Base-by-base conservation (phyloP, 1,284 basidiomycete genomes). In the Lignosus rhinocerotis region DNA sequence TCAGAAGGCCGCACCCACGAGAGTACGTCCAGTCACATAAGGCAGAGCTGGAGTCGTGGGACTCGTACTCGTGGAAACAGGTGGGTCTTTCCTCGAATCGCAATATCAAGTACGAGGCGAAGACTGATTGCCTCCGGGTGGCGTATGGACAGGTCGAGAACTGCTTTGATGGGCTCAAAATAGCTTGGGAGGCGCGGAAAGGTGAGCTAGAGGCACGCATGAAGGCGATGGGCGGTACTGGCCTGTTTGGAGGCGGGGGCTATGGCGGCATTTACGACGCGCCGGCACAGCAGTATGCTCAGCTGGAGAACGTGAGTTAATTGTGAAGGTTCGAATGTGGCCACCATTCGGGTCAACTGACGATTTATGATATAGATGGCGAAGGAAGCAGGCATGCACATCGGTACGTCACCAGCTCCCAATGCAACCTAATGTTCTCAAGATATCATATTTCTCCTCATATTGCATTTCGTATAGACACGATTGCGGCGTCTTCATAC, bases 61-160 rank as follows among this genome's bases (percentile, higher is more conserved):
- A 76, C 56, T 42, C 66, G 19, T 66, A 71, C 38, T 58, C 73
- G n/a, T 77, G 76, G 76, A 75, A 71, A 54, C 75, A 76, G 68
- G 70, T 69, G 44, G 32, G 62, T 51, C 4, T 8, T 11, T 14
- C 6, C 9, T 36, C 9, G 34, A 36, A 12, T 33, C 19, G 32
- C 19, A 21, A 30, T 34, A 9, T 1, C 31, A 11, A 33, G 19
- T 42, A 8, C 12, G 31, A 31, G 33, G 19, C n/a, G 19, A 17
- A 8, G 41, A 17, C 41, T 43, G 41, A 43, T 16, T 42, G 43
- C 25, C 36, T 11, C n/a, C 17, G 16, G 7, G 33, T 42, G 32
- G 12, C 51, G 34, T 38, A 16, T 39, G 12, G 31, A n/a, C 51
- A 72, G 71, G 67, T 67, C 6, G 63, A 73, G 45, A 73, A 72